phyloP scores from a whole-genome alignment of 1,284 basidiomycete species.

The Leccinum subrobustum region DNA sequence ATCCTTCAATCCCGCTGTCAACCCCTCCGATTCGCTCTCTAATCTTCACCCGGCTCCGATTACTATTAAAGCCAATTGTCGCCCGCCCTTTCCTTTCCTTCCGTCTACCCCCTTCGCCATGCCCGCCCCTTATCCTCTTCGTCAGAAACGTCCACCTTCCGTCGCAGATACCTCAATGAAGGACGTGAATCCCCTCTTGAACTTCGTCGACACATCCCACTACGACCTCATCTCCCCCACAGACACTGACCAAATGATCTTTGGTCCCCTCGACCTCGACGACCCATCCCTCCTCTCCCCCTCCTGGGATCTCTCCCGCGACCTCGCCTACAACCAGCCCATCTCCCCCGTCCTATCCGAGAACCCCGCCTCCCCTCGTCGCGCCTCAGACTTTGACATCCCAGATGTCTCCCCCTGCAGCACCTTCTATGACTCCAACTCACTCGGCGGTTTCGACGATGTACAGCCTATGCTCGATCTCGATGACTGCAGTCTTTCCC shows the following conservation, averaged over 20 bases:
- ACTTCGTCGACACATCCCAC: slow-evolving; percentile 42
- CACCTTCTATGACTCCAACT: slow-evolving; percentile 30
- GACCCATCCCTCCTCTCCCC: slow-evolving; percentile 39
- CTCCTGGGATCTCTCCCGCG: slow-evolving; percentile 46
- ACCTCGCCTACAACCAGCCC: slow-evolving; percentile 38
- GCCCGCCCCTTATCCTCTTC: slow-evolving; percentile 39
- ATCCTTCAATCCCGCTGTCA: slow-evolving; percentile 13
- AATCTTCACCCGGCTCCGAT: slow-evolving; percentile 25
- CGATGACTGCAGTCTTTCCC: slow-evolving; percentile 46
- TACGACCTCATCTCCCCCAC: slow-evolving; percentile 37
- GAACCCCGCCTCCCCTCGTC: slow-evolving; percentile 29
- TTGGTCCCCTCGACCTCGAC: slow-evolving; percentile 63
- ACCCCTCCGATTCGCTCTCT: slow-evolving; percentile 28
- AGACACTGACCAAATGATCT: slow-evolving; percentile 57
- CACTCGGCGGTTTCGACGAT: slow-evolving; percentile 31
- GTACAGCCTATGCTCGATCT: slow-evolving; percentile 35
- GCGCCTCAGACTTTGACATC: slow-evolving; percentile 35
- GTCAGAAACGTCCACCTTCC: slow-evolving; percentile 22
- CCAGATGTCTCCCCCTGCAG: slow-evolving; percentile 34
- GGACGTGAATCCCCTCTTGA: slow-evolving; percentile 42
- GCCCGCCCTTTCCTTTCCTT: slow-evolving; percentile 22
- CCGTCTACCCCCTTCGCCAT: slow-evolving; percentile 36
- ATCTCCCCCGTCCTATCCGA: slow-evolving; percentile 35
- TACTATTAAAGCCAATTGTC: slow-evolving; percentile 33
- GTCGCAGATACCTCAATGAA: slow-evolving; percentile 41